Evolutionary conservation across 495 filamentous ascomycete species (phyloP).

Genomic region (Sordaria brevicollis): DNA sequence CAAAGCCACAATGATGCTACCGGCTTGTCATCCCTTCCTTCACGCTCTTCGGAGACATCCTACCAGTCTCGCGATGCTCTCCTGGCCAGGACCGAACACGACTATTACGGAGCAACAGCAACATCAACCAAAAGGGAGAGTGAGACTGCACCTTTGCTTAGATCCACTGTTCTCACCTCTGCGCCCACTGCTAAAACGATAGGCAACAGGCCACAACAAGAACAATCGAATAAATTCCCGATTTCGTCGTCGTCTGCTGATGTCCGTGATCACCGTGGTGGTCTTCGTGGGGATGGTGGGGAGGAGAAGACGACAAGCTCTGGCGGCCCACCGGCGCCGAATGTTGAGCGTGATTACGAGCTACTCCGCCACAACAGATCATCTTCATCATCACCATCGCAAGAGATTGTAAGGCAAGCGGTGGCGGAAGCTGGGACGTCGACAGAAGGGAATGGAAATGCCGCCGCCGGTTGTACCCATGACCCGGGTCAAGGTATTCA

Average conservation of each 20-base stretch:
- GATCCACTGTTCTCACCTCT: background rate
- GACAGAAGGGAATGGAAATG: background rate
- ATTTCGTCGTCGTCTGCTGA: background rate
- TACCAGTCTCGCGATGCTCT: background rate
- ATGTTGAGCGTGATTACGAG: background rate
- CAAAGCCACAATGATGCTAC: background rate
- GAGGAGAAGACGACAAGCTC: background rate
- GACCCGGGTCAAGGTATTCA: conserved; percentile 17
- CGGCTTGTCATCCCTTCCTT: background rate
- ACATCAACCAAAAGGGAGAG: background rate
- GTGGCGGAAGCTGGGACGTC: background rate
- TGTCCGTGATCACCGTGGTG: background rate
- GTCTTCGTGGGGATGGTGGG: background rate
- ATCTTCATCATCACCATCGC: background rate
- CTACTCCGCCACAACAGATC: too few relatives aligned
- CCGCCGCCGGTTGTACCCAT: background rate
- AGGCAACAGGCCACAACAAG: background rate
- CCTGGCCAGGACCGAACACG: background rate
- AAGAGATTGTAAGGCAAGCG: background rate
- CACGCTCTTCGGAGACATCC: background rate
- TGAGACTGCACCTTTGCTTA: background rate
- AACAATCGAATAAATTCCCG: background rate
- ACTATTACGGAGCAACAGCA: background rate
- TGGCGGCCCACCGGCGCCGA: background rate
- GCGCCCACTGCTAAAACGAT: background rate